Conservation (phyloP, 2,329 filamentous ascomycete genomes). For the Penicillium occitanis region DNA sequence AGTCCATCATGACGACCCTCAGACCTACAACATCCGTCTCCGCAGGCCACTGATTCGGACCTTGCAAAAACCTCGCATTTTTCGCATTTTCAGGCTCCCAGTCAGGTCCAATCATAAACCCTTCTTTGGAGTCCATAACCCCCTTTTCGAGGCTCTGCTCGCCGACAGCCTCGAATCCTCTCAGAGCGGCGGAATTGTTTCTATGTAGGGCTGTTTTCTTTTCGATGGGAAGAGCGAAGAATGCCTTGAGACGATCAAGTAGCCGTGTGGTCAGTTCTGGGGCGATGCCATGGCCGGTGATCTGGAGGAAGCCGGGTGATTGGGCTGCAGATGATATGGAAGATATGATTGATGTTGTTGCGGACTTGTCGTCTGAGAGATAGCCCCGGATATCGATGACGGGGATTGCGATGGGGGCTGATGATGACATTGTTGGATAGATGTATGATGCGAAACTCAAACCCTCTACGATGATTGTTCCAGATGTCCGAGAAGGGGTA, state of each 20-base stretch:
- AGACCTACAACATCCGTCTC: constrained; percentile 6
- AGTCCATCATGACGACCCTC: constrained; percentile 19
- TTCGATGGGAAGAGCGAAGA: constrained; percentile 33
- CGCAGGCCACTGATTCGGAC: constrained; percentile 21
- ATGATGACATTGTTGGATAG: not conserved
- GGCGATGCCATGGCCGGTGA: constrained; percentile 35
- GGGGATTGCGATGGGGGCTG: not conserved
- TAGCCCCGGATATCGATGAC: constrained; percentile 5
- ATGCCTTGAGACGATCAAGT: constrained; percentile 28
- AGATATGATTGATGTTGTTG: not conserved
- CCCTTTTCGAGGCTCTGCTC: constrained; percentile 9
- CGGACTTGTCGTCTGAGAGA: not conserved
- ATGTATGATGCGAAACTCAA: not conserved
- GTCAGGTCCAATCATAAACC: constrained; percentile 24
- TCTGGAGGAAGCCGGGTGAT: constrained; percentile 37
- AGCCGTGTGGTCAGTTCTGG: constrained; percentile 28
- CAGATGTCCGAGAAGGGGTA: not conserved
- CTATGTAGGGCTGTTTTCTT: constrained; percentile 28
- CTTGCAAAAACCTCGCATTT: constrained; percentile 19
- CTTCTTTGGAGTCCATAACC: constrained; percentile 23
- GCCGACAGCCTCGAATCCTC: not conserved
- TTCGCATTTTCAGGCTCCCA: not conserved
- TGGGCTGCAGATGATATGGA: constrained; percentile 4
- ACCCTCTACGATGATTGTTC: not conserved
- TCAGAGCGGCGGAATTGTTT: constrained; percentile 5